These are phyloP conservation scores for Phalaenopsis hybrid DNA, from an alignment of 116 monocot species.

Conservation along the genomic window DNA sequence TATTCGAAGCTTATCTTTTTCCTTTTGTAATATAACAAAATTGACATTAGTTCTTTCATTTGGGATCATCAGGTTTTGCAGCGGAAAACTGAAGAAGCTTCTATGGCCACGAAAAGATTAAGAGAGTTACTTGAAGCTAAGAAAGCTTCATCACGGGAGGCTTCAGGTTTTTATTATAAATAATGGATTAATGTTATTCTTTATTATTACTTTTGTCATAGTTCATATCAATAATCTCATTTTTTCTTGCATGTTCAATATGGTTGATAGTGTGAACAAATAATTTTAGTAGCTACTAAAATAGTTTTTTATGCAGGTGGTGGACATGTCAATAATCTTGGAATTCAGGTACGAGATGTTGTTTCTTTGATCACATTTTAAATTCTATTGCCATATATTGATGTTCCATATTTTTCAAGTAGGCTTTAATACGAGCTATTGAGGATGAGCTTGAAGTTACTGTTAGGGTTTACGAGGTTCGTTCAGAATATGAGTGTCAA, in stretches of 20 bases:
- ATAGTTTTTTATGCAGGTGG: slow-evolving; percentile 15
- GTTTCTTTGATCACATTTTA: background rate
- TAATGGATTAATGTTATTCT: background rate
- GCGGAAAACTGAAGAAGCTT: slow-evolving; percentile 92
- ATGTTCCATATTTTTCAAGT: slow-evolving; percentile 7
- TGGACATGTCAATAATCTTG: slow-evolving; percentile 42
- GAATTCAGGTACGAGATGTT: slow-evolving; percentile 49
- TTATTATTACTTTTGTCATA: background rate
- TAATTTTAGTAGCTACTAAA: background rate
- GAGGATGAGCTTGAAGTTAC: slow-evolving; percentile 90
- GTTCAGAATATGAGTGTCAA: slow-evolving; percentile 76
- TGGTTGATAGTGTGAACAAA: background rate
- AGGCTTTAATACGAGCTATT: slow-evolving; percentile 76
- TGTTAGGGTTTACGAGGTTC: slow-evolving; percentile 79
- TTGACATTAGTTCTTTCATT: slow-evolving; percentile 4
- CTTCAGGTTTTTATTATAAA: slow-evolving; percentile 24
- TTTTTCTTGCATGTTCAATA: background rate
- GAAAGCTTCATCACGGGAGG: slow-evolving; percentile 58
- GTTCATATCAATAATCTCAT: too few relatives aligned
- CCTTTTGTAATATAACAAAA: slow-evolving; percentile 5
- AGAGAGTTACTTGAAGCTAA: slow-evolving; percentile 80
- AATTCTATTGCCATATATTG: background rate
- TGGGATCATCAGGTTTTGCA: slow-evolving; percentile 64
- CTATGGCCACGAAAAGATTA: slow-evolving; percentile 73
- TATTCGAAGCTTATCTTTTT: background rate